These are phyloP conservation scores for Tetracentron sinense DNA, from an alignment of 164 flowering plant species.

Conservation along the genomic window DNA sequence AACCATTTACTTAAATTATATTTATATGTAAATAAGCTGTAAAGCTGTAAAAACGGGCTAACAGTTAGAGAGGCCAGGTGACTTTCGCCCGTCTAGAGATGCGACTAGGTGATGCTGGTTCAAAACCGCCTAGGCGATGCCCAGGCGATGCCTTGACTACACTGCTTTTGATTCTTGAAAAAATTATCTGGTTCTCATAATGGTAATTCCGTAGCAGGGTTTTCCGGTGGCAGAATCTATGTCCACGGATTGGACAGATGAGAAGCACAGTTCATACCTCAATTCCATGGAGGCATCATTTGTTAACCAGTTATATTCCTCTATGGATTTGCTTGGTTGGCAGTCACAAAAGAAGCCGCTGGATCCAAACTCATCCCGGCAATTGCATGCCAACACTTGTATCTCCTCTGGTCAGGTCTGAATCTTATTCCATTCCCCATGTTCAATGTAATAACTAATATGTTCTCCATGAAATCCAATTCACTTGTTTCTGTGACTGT, in stretches of 20 bases:
- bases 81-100: too few relatives aligned
- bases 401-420: conserved; percentile 63
- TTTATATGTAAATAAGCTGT: too few relatives aligned
- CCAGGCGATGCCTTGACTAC: too few relatives aligned
- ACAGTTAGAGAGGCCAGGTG: too few relatives aligned
- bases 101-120: too few relatives aligned
- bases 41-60: too few relatives aligned
- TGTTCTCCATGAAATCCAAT: background rate
- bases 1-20: too few relatives aligned
- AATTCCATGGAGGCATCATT: conserved; percentile 82
- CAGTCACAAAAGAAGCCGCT: conserved; percentile 17
- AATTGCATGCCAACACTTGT: too few relatives aligned
- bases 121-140: too few relatives aligned
- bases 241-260: conserved; percentile 74
- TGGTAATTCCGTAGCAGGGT: conserved; percentile 25
- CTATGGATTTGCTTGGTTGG: conserved; percentile 29
- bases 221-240: conserved; percentile 23
- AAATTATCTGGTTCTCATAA: conserved; percentile 4
- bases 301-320: conserved; percentile 50
- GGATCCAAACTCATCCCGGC: too few relatives aligned
- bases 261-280: conserved; percentile 80
- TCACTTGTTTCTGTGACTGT: background rate
- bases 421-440: conserved; percentile 4
- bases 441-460: too few relatives aligned
- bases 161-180: too few relatives aligned